Base-by-base conservation (phyloP, 441 rosid species). In the Corymbia citriodora region DNA sequence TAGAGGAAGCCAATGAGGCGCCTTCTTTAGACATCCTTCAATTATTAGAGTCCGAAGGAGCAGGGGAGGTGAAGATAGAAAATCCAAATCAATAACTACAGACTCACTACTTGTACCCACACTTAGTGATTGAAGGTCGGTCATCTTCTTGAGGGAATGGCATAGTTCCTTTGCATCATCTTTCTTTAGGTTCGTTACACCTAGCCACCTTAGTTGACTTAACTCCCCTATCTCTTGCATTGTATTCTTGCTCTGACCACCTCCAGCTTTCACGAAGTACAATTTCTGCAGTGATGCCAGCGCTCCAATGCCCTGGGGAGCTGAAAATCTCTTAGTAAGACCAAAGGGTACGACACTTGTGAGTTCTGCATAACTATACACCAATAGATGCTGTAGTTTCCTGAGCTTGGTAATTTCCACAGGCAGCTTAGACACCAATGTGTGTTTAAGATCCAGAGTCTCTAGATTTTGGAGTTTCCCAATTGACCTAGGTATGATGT, bases 341-440 rank as follows among this genome's bases (percentile, higher is more conserved):
- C 1, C n/a, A 10, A 59, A 59, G n/a, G 14, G n/a, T 59, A 0
- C 3, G 25, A 3, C 2, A 10, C 2, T 1, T 10, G 14, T 25
- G 6, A 10, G n/a, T n/a, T n/a, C n/a, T n/a, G n/a, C 7, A 15
- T n/a, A 3, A 65, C 19, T 8, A 10, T 4, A 65, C 21, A 63
- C 29, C 33, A 63, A 29, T 4, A 6, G 33, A 63, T 63, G 3
- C 4, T 27, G 9, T 7, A 27, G 7, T 61, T 61, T 61, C 16
- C 12, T 27, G 31, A 61, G 68, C 68, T 61, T 65, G 10, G 72
- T 65, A 29, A 65, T 65, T 19, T 65, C 36, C 72, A 65, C 33
- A n/a, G 18, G 74, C 10, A 68, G 18, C 40, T 68, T 5, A 4
- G 40, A 31, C 2, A 68, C 12, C 40, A 68, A 65, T 4, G 19